Evolutionary conservation across 148 eudicot species (phyloP).

Genomic region (Cornus controversa): DNA sequence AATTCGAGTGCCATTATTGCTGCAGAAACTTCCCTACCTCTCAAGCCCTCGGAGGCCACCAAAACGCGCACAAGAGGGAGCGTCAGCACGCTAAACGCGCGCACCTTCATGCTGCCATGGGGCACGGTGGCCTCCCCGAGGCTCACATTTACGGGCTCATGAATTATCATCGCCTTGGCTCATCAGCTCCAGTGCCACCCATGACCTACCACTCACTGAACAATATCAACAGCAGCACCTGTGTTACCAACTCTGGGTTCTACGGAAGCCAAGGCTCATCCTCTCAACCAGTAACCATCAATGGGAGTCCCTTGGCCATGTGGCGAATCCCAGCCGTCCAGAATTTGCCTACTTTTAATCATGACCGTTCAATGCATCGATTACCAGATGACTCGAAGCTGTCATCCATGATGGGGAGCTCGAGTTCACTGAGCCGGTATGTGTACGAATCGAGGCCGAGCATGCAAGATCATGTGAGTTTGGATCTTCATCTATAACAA

Average conservation of each 20-base stretch:
- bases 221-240: neutral
- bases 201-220: conserved; percentile 15
- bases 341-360: conserved; percentile 16
- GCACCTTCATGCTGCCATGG: conserved; percentile 54
- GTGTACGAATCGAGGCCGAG: conserved; percentile 32
- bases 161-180: conserved; percentile 42
- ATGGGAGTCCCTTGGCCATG: conserved; percentile 62
- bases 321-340: conserved; percentile 65
- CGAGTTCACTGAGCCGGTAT: conserved; percentile 29
- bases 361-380: conserved; percentile 34
- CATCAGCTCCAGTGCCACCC: conserved; percentile 16
- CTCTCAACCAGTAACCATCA: conserved; percentile 40
- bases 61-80: conserved; percentile 93
- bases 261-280: conserved; percentile 18
- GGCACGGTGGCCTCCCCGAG: conserved; percentile 24
- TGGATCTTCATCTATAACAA: conserved; percentile 84
- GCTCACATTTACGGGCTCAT: conserved; percentile 35
- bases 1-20: conserved; percentile 93
- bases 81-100: conserved; percentile 85
- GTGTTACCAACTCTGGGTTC: conserved; percentile 7
- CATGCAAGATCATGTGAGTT: conserved; percentile 78
- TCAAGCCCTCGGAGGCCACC: conserved; percentile 97
- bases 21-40: conserved; percentile 90
- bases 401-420: conserved; percentile 14
- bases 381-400: conserved; percentile 22